A percentile compares a stretch with the other conserved stretches of the same genome.
Conservation (phyloP, 805 yeast genomes). For the Kodamaea jinghongensis region DNA sequence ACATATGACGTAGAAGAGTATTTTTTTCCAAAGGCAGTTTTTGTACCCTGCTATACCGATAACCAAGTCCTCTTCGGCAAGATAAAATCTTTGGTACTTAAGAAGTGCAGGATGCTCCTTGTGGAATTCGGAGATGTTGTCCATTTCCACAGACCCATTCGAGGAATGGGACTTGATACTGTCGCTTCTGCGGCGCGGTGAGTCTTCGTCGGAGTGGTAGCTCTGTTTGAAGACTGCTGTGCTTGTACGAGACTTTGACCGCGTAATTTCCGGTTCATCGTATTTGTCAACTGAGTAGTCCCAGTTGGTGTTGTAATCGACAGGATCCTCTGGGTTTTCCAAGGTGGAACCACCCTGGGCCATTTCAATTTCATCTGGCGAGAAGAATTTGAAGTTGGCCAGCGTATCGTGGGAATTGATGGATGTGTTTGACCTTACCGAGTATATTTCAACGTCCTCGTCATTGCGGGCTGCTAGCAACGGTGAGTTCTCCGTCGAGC, state of each 20-base stretch:
- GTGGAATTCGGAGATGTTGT: slow-evolving; percentile 2
- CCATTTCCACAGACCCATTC: slow-evolving; percentile 12
- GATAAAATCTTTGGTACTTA: slow-evolving; percentile 75
- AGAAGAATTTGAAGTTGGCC: slow-evolving; percentile 71
- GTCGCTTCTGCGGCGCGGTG: slow-evolving; percentile 27
- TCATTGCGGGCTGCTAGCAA: slow-evolving; percentile 23
- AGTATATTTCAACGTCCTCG: slow-evolving; percentile 30
- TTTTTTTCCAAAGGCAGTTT: slow-evolving; percentile 45
- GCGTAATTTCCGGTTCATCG: slow-evolving; percentile 21
- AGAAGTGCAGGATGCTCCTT: slow-evolving; percentile 34
- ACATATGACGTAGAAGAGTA: slow-evolving; percentile 54
- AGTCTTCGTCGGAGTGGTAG: slow-evolving; percentile 1
- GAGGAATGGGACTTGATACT: slow-evolving; percentile 22
- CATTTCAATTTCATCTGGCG: slow-evolving; percentile 74
- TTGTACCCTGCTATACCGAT: slow-evolving; percentile 91
- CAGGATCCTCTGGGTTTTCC: slow-evolving; percentile 52
- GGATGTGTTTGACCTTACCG: slow-evolving; percentile 35
- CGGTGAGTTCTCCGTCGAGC: slow-evolving; percentile 36
- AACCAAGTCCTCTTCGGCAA: slow-evolving; percentile 94
- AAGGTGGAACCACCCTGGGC: slow-evolving; percentile 88
- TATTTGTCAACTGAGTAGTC: slow-evolving; percentile 56
- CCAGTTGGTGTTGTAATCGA: slow-evolving; percentile 76
- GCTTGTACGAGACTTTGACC: not conserved
- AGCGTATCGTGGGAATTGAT: slow-evolving; percentile 35
- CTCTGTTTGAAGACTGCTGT: slow-evolving; percentile 8